Conservation (phyloP, 352 stramenopile genomes). For the Globisporangium barbulae region DNA sequence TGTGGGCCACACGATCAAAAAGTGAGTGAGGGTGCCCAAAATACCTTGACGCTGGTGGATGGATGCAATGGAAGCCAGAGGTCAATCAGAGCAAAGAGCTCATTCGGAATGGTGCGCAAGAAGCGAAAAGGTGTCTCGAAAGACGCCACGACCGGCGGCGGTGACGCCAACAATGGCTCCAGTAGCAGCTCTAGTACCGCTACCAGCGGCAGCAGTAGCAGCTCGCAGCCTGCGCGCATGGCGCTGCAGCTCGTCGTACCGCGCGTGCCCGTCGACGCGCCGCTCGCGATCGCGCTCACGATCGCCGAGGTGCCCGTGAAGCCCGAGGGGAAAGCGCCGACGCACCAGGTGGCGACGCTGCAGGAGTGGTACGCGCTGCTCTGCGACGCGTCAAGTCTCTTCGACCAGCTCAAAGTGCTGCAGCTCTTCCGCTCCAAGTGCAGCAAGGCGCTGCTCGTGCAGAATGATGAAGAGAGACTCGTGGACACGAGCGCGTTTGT, state of each 20-base stretch:
- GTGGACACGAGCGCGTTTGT: constrained; percentile 19
- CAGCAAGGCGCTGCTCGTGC: constrained; percentile 24
- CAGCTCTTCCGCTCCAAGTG: constrained; percentile 68
- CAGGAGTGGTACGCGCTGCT: constrained; percentile 46
- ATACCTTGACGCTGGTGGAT: too few relatives aligned
- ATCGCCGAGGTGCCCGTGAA: constrained; percentile 22
- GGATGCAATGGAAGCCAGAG: not conserved
- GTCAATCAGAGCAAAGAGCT: not conserved
- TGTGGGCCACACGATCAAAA: too few relatives aligned
- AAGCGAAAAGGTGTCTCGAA: constrained; percentile 77
- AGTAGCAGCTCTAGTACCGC: constrained; percentile 21
- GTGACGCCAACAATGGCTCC: not conserved
- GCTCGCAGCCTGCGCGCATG: constrained; percentile 27
- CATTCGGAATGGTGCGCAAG: constrained; percentile 62
- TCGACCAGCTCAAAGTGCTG: constrained; percentile 70
- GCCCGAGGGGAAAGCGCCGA: constrained; percentile 13
- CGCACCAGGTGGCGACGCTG: constrained; percentile 19
- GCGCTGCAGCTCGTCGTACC: constrained; percentile 29
- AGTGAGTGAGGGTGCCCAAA: too few relatives aligned
- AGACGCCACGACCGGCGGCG: constrained; percentile 31
- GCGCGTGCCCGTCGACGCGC: constrained; percentile 29
- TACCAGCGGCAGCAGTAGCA: constrained; percentile 6
- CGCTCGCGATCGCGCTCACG: constrained; percentile 31
- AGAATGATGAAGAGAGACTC: constrained; percentile 1
- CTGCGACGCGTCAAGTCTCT: constrained; percentile 28